Evolutionary conservation across 192 early-diverging fungal genomes (phyloP).

Genomic region (Linnemannia zychae): DNA sequence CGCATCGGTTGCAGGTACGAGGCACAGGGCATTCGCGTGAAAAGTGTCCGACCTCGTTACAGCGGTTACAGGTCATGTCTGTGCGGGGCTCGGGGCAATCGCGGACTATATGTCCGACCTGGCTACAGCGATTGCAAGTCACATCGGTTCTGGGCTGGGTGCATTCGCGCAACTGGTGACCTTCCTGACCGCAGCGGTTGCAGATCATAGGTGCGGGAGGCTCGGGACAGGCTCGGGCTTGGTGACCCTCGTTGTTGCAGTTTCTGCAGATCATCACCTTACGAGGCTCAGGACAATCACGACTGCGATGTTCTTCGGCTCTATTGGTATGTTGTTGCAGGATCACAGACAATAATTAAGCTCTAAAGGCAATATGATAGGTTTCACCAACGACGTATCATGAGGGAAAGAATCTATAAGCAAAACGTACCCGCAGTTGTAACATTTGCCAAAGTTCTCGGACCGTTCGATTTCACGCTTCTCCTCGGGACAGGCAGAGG

Average conservation of each 20-base stretch:
- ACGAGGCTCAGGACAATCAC: slow-evolving; percentile 58
- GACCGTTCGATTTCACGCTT: slow-evolving; percentile 28
- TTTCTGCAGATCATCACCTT: slow-evolving; percentile 63
- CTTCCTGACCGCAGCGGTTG: slow-evolving; percentile 27
- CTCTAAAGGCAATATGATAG: not conserved
- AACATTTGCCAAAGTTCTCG: slow-evolving; percentile 57
- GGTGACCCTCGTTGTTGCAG: slow-evolving; percentile 64
- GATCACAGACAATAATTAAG: not conserved
- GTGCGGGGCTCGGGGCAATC: slow-evolving; percentile 53
- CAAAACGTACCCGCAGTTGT: slow-evolving; percentile 48
- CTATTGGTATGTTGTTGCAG: not conserved
- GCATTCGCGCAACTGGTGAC: slow-evolving; percentile 32
- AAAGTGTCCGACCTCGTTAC: slow-evolving; percentile 22
- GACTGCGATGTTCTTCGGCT: slow-evolving; percentile 62
- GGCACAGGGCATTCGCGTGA: slow-evolving; percentile 24
- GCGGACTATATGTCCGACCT: slow-evolving; percentile 59
- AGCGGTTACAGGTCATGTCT: slow-evolving; percentile 32
- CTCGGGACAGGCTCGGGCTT: slow-evolving; percentile 61
- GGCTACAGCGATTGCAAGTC: slow-evolving; percentile 56
- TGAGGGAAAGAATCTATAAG: not conserved
- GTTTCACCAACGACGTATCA: not conserved
- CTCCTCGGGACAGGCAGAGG: slow-evolving; percentile 56
- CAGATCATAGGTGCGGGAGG: slow-evolving; percentile 22
- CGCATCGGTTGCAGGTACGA: slow-evolving; percentile 51
- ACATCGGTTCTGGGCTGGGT: slow-evolving; percentile 52